Evolutionary conservation across 2,329 filamentous ascomycete species (phyloP).

Genomic region (Beauveria bassiana): DNA sequence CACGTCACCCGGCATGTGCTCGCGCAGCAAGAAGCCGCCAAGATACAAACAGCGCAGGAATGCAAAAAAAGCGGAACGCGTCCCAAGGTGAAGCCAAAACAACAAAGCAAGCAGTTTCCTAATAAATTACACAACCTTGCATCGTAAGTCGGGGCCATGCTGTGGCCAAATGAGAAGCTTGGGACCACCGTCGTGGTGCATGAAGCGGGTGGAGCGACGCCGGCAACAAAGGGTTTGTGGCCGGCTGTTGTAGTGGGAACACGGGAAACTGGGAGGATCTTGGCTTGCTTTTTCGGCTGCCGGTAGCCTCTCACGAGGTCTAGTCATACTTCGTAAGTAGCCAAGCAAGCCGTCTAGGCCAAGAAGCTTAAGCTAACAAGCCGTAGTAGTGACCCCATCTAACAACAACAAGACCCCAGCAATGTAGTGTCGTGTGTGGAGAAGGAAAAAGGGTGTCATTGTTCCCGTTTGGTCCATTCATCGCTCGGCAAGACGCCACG

Average conservation of each 20-base stretch:
- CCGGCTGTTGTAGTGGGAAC: neutral
- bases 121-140: neutral
- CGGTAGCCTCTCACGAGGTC: neutral
- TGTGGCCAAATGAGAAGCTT: conserved; percentile 5
- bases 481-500: conserved; percentile 1
- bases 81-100: neutral
- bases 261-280: neutral
- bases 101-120: neutral
- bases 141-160: neutral
- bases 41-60: neutral
- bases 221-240: neutral
- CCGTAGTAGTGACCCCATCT: neutral
- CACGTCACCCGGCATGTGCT: conserved; percentile 2
- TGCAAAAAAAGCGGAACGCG: neutral
- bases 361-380: neutral
- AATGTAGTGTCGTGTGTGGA: neutral
- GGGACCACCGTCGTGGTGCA: conserved; percentile 6
- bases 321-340: neutral
- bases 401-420: too few species aligned
- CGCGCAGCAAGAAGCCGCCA: neutral
- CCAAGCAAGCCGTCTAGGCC: neutral
- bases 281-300: neutral
- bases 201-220: neutral
- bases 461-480: conserved; percentile 2
- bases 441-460: neutral